Conservation (phyloP, 1,284 basidiomycete genomes). For the Taiwanofungus camphoratus region DNA sequence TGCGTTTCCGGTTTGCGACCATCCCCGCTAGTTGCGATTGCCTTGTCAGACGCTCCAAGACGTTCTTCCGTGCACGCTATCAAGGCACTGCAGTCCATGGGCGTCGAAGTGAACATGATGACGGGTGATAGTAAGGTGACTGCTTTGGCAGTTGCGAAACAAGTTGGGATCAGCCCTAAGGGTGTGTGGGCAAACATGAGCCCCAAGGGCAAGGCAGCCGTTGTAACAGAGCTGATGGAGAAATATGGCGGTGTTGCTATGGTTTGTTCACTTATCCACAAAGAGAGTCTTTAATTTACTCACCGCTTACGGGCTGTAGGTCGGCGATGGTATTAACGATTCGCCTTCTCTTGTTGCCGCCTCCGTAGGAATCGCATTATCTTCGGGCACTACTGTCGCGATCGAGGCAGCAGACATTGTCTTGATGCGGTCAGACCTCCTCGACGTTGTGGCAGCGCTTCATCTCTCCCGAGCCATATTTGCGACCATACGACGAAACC, state of each 20-base stretch:
- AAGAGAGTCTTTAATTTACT: not conserved
- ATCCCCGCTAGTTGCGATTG: conserved; percentile 42
- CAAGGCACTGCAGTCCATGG: conserved; percentile 75
- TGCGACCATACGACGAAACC: conserved; percentile 82
- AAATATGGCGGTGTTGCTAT: conserved; percentile 75
- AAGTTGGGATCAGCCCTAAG: conserved; percentile 78
- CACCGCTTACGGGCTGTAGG: conserved; percentile 40
- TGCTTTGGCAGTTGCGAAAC: conserved; percentile 78
- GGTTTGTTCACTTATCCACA: conserved; percentile 44
- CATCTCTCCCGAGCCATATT: conserved; percentile 90
- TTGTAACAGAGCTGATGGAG: conserved; percentile 75
- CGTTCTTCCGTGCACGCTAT: conserved; percentile 79
- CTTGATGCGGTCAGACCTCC: conserved; percentile 91
- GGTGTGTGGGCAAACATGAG: conserved; percentile 87
- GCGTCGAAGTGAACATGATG: conserved; percentile 86
- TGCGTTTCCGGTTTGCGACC: conserved; percentile 27
- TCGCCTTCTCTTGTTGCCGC: conserved; percentile 94
- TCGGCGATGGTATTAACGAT: conserved; percentile 99
- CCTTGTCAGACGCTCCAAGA: conserved; percentile 83
- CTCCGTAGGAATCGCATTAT: conserved; percentile 93
- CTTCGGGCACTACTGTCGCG: conserved; percentile 93
- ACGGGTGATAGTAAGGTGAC: conserved; percentile 86
- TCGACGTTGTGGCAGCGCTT: conserved; percentile 95
- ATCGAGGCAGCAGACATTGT: conserved; percentile 98
- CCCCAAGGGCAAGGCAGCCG: conserved; percentile 86